These are phyloP conservation scores for Thraustochytrium sp. DNA, from an alignment of 352 stramenopile genomes.

Conservation along the genomic window DNA sequence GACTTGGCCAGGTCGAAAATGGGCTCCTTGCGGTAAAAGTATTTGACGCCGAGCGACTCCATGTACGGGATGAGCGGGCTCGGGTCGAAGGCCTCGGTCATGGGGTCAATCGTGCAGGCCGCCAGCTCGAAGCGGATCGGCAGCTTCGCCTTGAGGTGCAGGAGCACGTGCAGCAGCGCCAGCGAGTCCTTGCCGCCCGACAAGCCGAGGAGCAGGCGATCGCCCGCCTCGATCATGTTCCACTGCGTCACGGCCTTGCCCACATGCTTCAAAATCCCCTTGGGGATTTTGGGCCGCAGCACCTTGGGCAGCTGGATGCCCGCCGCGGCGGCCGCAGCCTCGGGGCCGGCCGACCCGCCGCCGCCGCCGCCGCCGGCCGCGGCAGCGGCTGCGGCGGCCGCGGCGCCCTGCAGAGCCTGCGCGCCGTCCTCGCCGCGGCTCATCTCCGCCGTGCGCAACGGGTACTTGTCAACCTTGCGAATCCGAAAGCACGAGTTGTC, in stretches of 20 bases:
- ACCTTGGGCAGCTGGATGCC: slow-evolving; percentile 9
- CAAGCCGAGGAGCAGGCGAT: slow-evolving; percentile 86
- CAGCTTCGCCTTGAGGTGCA: slow-evolving; percentile 83
- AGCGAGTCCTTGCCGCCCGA: slow-evolving; percentile 97
- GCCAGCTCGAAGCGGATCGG: slow-evolving; percentile 89
- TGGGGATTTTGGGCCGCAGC: not conserved
- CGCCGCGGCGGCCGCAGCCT: not conserved
- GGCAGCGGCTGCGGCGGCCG: not conserved
- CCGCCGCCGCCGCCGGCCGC: too few relatives aligned
- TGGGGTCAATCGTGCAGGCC: slow-evolving; percentile 89
- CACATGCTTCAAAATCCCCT: slow-evolving; percentile 52
- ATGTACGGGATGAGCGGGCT: slow-evolving; percentile 93
- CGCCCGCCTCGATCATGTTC: slow-evolving; percentile 90
- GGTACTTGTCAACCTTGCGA: slow-evolving; percentile 14
- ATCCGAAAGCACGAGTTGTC: not conserved
- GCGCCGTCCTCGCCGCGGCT: not conserved
- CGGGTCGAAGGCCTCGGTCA: slow-evolving; percentile 93
- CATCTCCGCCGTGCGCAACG: not conserved
- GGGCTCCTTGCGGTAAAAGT: slow-evolving; percentile 87
- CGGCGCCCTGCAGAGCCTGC: not conserved
- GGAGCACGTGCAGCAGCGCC: slow-evolving; percentile 86
- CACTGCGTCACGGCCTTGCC: slow-evolving; percentile 85
- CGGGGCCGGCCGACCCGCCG: not conserved
- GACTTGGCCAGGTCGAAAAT: slow-evolving; percentile 78
- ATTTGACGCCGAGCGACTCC: slow-evolving; percentile 82